phyloP scores from a whole-genome alignment of 179 eudicot genomes.

The Silene vulgaris region DNA sequence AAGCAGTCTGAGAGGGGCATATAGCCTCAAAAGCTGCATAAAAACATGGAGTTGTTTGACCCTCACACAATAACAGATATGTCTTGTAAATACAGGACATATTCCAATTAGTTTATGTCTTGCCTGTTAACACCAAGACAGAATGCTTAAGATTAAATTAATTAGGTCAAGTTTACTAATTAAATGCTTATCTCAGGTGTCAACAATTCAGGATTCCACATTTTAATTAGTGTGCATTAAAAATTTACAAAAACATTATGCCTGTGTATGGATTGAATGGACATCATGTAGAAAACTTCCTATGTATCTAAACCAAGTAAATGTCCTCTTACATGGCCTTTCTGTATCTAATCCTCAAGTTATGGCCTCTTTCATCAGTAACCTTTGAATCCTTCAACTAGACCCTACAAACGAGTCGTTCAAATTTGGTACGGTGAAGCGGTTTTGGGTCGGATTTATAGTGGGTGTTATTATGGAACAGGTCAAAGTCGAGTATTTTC shows the following conservation, averaged over 20 bases:
- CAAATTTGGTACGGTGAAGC: not conserved
- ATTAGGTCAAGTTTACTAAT: not conserved
- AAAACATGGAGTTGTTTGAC: slow-evolving; percentile 24
- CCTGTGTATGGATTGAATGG: slow-evolving; percentile 8
- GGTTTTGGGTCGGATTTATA: not conserved
- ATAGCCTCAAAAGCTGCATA: slow-evolving; percentile 25
- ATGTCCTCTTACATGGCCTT: slow-evolving; percentile 9
- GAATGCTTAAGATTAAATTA: slow-evolving; percentile 15
- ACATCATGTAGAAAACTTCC: slow-evolving; percentile 10
- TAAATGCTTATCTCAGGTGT: slow-evolving; percentile 11
- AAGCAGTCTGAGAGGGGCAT: slow-evolving; percentile 27
- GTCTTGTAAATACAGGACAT: slow-evolving; percentile 31
- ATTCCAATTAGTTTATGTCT: slow-evolving; percentile 18
- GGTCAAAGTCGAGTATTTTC: no score
- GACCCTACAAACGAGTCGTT: not conserved
- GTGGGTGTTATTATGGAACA: not conserved
- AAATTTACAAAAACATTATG: not conserved
- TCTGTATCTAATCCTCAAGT: slow-evolving; percentile 1
- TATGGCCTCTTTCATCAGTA: slow-evolving; percentile 12
- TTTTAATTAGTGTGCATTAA: not conserved
- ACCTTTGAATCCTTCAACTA: not conserved
- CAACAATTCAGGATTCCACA: not conserved
- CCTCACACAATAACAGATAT: slow-evolving; percentile 12
- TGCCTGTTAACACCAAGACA: slow-evolving; percentile 29
- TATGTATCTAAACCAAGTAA: slow-evolving; percentile 8